Base-by-base conservation (phyloP, 1,284 basidiomycete species). In the Rhodotorula sp. region DNA sequence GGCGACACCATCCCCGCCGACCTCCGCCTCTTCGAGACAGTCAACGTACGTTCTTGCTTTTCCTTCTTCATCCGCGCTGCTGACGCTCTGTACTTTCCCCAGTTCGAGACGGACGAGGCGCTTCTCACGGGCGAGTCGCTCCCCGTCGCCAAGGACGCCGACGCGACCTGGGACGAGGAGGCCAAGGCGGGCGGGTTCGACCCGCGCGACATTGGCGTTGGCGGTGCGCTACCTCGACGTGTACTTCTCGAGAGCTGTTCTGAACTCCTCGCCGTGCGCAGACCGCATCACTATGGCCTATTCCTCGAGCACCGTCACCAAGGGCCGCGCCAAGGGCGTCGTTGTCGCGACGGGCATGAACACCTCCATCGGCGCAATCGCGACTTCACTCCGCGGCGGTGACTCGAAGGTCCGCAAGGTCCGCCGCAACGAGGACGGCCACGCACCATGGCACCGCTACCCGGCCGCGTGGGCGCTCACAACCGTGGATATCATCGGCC, bases 81-180 rank as follows among this genome's bases (percentile, higher is more conserved):
- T 51, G n/a, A 29, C 50, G n/a, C 1, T 29, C 3, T 3, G 5
- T 25, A 86, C 86, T 76, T 15, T 15, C 9, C 50, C 12, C 50
- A 51, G 50, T 81, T 88, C 53, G 87, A 88, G 77, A 80, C 85
- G 29, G 88, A 89, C 71, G 88, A 90, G 79, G 87, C 88, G 9
- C 84, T 90, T 46, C 82, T 90, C n/a, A 90, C 89, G 2, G 89
- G 88, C 62, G 88, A 89, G 78, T 86, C 85, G 21, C 80, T 89
- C 27, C 89, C 89, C 69, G 88, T 89, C 22, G 81, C 83, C 41
- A 90, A 90, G 81, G 85, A 82, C 57, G 79, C 80, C 13, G 84
- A 85, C 39, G 67, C 83, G 74, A 67, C n/a, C n/a, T 76, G 73
- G 71, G 78, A 82, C 54, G 80, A 81, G 19, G 80, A 83, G 54